Percentiles rank a stretch among this genome's conserved stretches.
phyloP scores from a whole-genome alignment of 108 stramenopile genomes.

The Ochromonas danica region DNA sequence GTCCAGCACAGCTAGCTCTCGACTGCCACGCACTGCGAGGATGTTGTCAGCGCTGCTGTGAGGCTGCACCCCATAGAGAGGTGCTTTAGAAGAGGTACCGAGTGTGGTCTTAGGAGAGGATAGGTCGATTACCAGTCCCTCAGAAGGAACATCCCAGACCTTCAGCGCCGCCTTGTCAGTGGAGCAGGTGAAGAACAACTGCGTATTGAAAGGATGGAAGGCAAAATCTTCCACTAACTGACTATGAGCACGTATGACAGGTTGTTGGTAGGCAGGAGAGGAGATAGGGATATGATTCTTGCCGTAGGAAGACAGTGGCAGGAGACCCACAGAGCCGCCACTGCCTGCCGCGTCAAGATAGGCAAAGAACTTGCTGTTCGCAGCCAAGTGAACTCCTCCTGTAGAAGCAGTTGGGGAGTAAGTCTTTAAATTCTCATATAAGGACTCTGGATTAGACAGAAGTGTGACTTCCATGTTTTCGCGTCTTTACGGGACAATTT shows the following conservation, averaged over 20 bases:
- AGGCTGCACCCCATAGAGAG: not conserved
- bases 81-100: not conserved
- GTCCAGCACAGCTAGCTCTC: not conserved
- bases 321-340: not conserved
- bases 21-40: not conserved
- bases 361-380: not conserved
- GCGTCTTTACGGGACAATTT: no score
- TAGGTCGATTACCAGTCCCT: not conserved
- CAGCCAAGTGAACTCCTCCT: no score
- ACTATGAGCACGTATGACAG: slow-evolving; percentile 2
- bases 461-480: no score
- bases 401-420: no score
- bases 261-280: slow-evolving; percentile 7
- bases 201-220: slow-evolving; percentile 3
- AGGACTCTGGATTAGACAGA: no score
- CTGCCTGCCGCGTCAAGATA: not conserved
- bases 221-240: not conserved
- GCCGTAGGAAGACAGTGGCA: not conserved
- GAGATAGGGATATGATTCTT: slow-evolving; percentile 20
- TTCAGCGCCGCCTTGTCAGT: not conserved
- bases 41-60: not conserved
- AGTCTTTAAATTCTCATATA: no score
- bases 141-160: not conserved
- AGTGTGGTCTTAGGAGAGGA: not conserved
- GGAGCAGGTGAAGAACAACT: not conserved